These are phyloP conservation scores for Yarrowia hollandica DNA, from an alignment of 805 yeast genomes.

Conservation along the genomic window DNA sequence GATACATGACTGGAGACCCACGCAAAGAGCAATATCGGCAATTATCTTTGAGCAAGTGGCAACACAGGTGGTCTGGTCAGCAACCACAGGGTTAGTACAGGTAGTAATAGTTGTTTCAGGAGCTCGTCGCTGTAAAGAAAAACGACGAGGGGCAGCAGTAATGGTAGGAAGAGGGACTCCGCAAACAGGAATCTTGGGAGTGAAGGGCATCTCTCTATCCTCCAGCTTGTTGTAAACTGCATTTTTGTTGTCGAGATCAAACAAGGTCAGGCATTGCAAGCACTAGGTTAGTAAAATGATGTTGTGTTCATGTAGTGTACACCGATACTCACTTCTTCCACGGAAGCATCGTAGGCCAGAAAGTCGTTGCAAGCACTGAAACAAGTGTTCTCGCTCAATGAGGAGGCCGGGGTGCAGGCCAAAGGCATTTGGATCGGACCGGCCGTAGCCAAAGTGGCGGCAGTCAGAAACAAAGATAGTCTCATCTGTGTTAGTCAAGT, in stretches of 20 bases:
- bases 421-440: background rate
- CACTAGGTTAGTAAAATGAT: slow-evolving; percentile 2
- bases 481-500: slow-evolving; percentile 1
- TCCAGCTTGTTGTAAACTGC: slow-evolving; percentile 15
- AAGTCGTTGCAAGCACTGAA: slow-evolving; percentile 9
- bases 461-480: background rate
- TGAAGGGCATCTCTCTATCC: background rate
- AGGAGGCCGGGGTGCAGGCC: background rate
- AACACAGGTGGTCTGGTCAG: slow-evolving; percentile 3
- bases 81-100: background rate
- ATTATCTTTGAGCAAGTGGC: background rate
- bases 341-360: background rate
- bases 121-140: slow-evolving; percentile 3
- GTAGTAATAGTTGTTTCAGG: slow-evolving; percentile 9
- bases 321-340: slow-evolving; percentile 9
- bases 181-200: background rate
- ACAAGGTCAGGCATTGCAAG: slow-evolving; percentile 11
- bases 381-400: background rate
- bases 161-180: slow-evolving; percentile 4
- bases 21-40: background rate
- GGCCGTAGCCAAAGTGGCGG: background rate
- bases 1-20: slow-evolving; percentile 12
- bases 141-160: background rate
- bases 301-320: too few relatives aligned
- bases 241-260: slow-evolving; percentile 1